Evolutionary conservation across 208 protist species (phyloP).

Genomic region (Naegleria fowleri): DNA sequence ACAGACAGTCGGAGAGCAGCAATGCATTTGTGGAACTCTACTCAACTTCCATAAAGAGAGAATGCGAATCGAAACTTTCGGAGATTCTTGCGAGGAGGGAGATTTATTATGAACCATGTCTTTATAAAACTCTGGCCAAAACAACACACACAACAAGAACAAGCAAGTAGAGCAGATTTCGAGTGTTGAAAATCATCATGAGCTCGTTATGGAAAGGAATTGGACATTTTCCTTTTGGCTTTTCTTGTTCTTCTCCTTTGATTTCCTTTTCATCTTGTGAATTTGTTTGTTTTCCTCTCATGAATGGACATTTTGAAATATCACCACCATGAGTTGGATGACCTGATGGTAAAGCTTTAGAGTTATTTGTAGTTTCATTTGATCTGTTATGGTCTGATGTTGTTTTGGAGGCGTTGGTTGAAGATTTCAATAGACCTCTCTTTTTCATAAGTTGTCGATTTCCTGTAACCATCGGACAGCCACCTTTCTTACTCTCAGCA

Average conservation of each 20-base stretch:
- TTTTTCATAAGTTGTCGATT: slow-evolving; percentile 2
- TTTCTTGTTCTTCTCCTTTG: neutral
- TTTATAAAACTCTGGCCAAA: no score
- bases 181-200: neutral
- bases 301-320: slow-evolving; percentile 1
- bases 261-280: neutral
- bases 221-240: neutral
- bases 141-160: neutral
- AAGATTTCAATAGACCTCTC: neutral
- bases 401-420: neutral
- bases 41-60: no score
- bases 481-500: neutral
- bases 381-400: neutral
- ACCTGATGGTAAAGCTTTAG: neutral
- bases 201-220: neutral
- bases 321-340: neutral
- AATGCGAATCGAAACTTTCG: no score
- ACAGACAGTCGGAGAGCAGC: no score
- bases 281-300: neutral
- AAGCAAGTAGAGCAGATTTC: neutral
- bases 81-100: no score
- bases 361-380: neutral
- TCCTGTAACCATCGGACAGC: neutral
- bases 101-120: no score
- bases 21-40: no score